A percentile compares a stretch with the other conserved stretches of the same genome.
Conservation (phyloP, 768 basidiomycete genomes). For the Lepiota venenata region DNA sequence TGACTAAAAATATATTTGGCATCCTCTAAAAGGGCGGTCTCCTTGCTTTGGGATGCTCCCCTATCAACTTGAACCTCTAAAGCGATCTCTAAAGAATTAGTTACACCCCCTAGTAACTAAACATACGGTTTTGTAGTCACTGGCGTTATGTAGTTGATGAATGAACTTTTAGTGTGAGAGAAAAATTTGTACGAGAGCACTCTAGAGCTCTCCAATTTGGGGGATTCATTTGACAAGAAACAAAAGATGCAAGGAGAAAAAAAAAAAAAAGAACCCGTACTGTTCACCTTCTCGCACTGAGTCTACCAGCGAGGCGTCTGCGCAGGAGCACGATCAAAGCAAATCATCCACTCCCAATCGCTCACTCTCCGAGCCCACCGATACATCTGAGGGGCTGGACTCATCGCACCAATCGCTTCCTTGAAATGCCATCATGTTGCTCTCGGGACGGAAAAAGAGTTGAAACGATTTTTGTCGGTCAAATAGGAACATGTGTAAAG, state of each 20-base stretch:
- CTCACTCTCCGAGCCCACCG: constrained; percentile 12
- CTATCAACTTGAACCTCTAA: constrained; percentile 1
- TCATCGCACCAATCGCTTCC: constrained; percentile 17
- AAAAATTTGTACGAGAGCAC: background rate
- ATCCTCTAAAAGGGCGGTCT: background rate
- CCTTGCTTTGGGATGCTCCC: constrained; percentile 1
- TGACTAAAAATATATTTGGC: background rate
- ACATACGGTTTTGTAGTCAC: background rate
- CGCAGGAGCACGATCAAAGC: constrained; percentile 12
- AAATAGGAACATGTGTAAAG: constrained; percentile 29
- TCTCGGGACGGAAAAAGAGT: constrained; percentile 22
- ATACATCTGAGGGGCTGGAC: constrained; percentile 8
- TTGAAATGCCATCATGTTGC: constrained; percentile 17
- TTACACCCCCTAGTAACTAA: too few species aligned
- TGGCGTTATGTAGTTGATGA: background rate
- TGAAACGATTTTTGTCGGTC: constrained; percentile 38
- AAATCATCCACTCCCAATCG: constrained; percentile 11
- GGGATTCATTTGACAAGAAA: too few species aligned
- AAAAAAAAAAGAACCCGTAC: background rate
- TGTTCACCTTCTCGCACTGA: too few species aligned
- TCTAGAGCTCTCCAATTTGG: too few species aligned
- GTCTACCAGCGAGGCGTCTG: constrained; percentile 11
- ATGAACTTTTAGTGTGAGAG: background rate
- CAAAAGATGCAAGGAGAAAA: too few species aligned
- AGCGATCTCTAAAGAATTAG: background rate